Base-by-base conservation (phyloP, 331 rosid genomes). In the Acacia pycnantha region DNA sequence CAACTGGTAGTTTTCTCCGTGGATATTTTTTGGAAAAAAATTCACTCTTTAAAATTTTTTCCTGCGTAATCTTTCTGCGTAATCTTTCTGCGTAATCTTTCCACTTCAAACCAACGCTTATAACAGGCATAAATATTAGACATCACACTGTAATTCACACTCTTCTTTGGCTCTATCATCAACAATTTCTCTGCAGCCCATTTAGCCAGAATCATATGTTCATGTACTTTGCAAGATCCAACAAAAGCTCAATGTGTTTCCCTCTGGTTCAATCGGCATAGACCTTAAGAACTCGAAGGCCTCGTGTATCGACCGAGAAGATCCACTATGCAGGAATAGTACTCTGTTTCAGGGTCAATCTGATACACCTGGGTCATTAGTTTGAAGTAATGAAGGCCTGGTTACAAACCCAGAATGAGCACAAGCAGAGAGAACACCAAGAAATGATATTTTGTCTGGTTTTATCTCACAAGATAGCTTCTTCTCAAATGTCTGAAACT, bases 391-490 rank as follows among this genome's bases (percentile, higher is more conserved):
- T 87, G 76, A 83, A 91, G 82, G 56, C 97, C 98, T 76, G 44
- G 56, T 76, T 61, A 90, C 83, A 26, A 88, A 82, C 41, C 97
- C 97, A 3, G 89, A 81, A 84, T 95, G 97, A 50, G 86, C 90
- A 77, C 97, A 91, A 66, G 97, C 94, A 29, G 97, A 85, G 58
- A 95, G 90, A 84, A 88, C 88, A 48, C 95, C 92, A 44, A 93
- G 97, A 77, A 95, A 89, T 16, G 90, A 81, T 46, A 93, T 70
- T 71, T 26, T 66, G 74, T 95, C 97, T 0, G 97, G 98, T 47
- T 24, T 64, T 44, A 81, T 51, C 74, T 88, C 94, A 74, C 44
- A 18, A 15, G 88, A 81, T 81, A 88, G 44, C 94, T 91, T 94
- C 84, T 35, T 67, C 48, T 91, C 92, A 41, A 94, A 93, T 48